These are phyloP conservation scores for Trametes hirsuta DNA, from an alignment of 1,284 basidiomycete genomes.

Conservation along the genomic window DNA sequence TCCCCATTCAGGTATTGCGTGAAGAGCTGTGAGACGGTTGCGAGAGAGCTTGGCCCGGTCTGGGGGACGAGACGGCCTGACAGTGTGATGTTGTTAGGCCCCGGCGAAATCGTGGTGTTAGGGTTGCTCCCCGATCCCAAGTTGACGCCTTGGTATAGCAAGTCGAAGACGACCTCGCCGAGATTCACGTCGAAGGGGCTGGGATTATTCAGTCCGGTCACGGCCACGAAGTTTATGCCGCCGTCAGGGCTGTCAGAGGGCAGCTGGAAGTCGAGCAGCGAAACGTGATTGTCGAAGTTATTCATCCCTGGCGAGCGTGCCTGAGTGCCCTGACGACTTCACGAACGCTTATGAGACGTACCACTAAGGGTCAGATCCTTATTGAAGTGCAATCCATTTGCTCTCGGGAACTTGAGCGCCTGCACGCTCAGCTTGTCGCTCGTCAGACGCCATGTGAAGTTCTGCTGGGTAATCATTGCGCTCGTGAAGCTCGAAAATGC, in stretches of 20 bases:
- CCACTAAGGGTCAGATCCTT: slow-evolving; percentile 62
- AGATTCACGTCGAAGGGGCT: slow-evolving; percentile 75
- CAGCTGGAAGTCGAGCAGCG: slow-evolving; percentile 67
- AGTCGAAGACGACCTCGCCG: slow-evolving; percentile 69
- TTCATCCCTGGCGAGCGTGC: slow-evolving; percentile 45
- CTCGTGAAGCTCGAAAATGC: slow-evolving; percentile 62
- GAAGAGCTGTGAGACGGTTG: slow-evolving; percentile 64
- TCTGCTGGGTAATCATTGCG: slow-evolving; percentile 65
- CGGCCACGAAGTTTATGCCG: slow-evolving; percentile 68
- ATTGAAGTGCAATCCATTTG: slow-evolving; percentile 63
- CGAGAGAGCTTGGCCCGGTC: slow-evolving; percentile 50
- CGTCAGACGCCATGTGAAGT: slow-evolving; percentile 73
- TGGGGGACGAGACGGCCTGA: slow-evolving; percentile 64
- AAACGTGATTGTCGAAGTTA: slow-evolving; percentile 63
- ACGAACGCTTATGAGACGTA: background rate
- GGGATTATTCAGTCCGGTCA: slow-evolving; percentile 63
- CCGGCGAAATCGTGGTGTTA: slow-evolving; percentile 54
- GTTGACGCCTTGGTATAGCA: slow-evolving; percentile 62
- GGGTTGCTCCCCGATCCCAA: slow-evolving; percentile 62
- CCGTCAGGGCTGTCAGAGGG: slow-evolving; percentile 71
- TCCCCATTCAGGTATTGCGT: slow-evolving; percentile 77
- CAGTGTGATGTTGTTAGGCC: slow-evolving; percentile 65
- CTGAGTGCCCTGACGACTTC: background rate
- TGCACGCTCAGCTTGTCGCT: slow-evolving; percentile 65
- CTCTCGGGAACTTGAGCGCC: slow-evolving; percentile 68